Base-by-base conservation (phyloP, 164 flowering plant species). In the Echeveria elegans region DNA sequence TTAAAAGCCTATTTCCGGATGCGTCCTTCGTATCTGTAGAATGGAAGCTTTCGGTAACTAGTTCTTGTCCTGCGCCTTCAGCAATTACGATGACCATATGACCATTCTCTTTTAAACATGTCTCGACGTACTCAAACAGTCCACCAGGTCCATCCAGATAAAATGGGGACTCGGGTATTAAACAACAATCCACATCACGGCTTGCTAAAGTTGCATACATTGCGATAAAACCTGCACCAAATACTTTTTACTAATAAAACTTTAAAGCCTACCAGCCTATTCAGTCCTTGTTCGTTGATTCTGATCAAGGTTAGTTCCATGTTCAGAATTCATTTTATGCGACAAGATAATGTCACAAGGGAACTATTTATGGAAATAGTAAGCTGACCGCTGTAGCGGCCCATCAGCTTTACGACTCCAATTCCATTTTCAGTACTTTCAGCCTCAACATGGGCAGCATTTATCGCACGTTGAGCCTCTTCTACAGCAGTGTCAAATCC, bases 181-280 rank as follows among this genome's bases (percentile, higher is more conserved):
- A 83, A 79, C 99, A 94, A 74, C 97, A 91, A 65, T 94, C 99
- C 71, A 94, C 99, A 75, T 94, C 99, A 74, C 99, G 80, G 80
- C 90, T 94, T 15, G 99, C 99, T 71, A 94, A 90, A 64, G 97
- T 94, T 21, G 98, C 98, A 78, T 89, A 75, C 97, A 91, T 94
- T 32, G 98, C 97, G 72, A 94, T 94, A 71, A 88, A 94, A 18
- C 99, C 97, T 94, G 97, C 75, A 84, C 47, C 62, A 47, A 47
- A 47, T 18, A n/a, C 18, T 5, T 68, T 21, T 45, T 72, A 69
- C 61, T 14, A 30, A n/a, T 10, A n/a, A n/a, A n/a, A n/a, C n/a
- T n/a, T n/a, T n/a, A n/a, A n/a, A n/a, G n/a, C n/a, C n/a, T n/a
- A n/a, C n/a, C n/a, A n/a, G n/a, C n/a, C n/a, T n/a, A n/a, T n/a